Percentiles rank a stretch among this genome's conserved stretches.
phyloP scores from a whole-genome alignment of 2,329 filamentous ascomycete species.

The Capronia coronata region DNA sequence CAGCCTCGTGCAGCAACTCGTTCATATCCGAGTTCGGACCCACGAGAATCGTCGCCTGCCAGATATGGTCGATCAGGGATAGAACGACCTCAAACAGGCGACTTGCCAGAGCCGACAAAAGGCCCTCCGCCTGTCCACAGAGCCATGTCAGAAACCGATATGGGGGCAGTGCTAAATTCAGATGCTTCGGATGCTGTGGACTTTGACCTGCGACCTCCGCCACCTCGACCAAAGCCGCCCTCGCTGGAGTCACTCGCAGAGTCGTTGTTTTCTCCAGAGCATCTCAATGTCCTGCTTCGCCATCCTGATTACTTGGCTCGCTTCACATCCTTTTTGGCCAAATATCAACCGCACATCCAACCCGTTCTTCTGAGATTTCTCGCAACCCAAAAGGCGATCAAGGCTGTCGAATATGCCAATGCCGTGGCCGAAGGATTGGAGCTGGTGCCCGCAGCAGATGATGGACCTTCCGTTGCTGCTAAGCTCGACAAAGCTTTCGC shows the following conservation, averaged over 20 bases:
- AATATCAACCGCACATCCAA: slow-evolving; percentile 35
- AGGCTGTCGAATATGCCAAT: slow-evolving; percentile 42
- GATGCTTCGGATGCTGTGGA: slow-evolving; percentile 21
- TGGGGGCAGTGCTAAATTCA: neutral
- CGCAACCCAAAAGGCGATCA: slow-evolving; percentile 38
- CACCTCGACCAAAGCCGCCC: slow-evolving; percentile 31
- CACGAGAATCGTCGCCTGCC: neutral
- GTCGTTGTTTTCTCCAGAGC: slow-evolving; percentile 40
- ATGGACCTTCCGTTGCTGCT: slow-evolving; percentile 30
- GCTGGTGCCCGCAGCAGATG: slow-evolving; percentile 21
- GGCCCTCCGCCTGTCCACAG: slow-evolving; percentile 1
- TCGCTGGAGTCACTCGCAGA: slow-evolving; percentile 34
- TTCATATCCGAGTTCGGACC: neutral
- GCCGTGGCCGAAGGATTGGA: slow-evolving; percentile 36
- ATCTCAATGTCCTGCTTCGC: slow-evolving; percentile 39
- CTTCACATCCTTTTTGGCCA: slow-evolving; percentile 37
- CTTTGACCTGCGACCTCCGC: slow-evolving; percentile 39
- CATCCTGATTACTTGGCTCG: slow-evolving; percentile 33
- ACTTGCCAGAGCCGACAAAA: neutral
- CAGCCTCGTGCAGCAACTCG: slow-evolving; percentile 7
- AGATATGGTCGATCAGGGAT: slow-evolving; percentile 10
- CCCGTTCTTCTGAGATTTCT: slow-evolving; percentile 36
- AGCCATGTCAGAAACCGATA: slow-evolving; percentile 12
- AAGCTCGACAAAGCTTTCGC: slow-evolving; percentile 36
- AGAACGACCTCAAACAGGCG: slow-evolving; percentile 5